Conservation (phyloP, 805 yeast species). For the Tetrapisispora fleetii region DNA sequence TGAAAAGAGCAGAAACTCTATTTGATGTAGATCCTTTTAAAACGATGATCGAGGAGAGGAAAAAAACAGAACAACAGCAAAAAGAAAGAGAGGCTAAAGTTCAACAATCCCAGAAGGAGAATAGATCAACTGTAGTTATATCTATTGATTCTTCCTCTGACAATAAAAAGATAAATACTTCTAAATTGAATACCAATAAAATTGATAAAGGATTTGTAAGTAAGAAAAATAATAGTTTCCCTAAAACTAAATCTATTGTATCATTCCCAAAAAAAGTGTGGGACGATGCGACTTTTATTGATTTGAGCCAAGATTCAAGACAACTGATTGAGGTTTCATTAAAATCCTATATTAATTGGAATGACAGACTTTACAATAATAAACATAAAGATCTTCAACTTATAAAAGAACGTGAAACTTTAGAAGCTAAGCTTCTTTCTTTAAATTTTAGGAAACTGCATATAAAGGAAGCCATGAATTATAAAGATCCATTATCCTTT, state of each 20-base stretch:
- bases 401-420: slow-evolving; percentile 8
- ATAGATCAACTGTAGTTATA: slow-evolving; percentile 39
- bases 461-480: slow-evolving; percentile 58
- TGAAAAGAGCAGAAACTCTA: slow-evolving; percentile 37
- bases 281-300: slow-evolving; percentile 61
- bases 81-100: slow-evolving; percentile 39
- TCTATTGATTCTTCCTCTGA: slow-evolving; percentile 12
- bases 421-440: slow-evolving; percentile 29
- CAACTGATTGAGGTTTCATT: slow-evolving; percentile 53
- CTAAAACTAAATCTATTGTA: slow-evolving; percentile 9
- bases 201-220: not conserved
- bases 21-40: slow-evolving; percentile 73
- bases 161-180: slow-evolving; percentile 8
- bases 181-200: not conserved
- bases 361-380: slow-evolving; percentile 5
- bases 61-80: slow-evolving; percentile 32
- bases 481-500: slow-evolving; percentile 38
- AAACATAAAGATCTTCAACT: slow-evolving; percentile 2
- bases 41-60: slow-evolving; percentile 49
- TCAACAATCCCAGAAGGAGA: slow-evolving; percentile 42
- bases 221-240: slow-evolving; percentile 1
- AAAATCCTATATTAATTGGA: slow-evolving; percentile 49
- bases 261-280: slow-evolving; percentile 46
- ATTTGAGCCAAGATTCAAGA: slow-evolving; percentile 55
- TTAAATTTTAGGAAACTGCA: slow-evolving; percentile 68